Base-by-base conservation (phyloP, 495 filamentous ascomycete genomes). In the Bacidia gigantensis region DNA sequence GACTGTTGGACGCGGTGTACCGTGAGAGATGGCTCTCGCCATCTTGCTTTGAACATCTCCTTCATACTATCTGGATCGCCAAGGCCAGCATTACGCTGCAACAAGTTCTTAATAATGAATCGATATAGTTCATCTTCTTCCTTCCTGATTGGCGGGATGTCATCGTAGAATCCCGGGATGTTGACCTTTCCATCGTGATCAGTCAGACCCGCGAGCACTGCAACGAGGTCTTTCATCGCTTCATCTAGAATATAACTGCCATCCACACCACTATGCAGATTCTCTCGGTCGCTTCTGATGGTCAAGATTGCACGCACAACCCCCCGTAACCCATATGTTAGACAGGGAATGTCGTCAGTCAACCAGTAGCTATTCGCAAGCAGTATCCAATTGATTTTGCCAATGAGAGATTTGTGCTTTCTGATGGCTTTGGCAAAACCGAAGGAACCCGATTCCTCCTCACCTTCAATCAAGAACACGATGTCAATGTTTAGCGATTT, bases 351-450 rank as follows among this genome's bases (percentile, higher is more conserved):
- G 53, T 88, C 84, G 62, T 98, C 92, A 62, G 96, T 87, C 2
- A 98, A 74, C 92, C 92, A 98, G 69, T 98, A 97, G 66, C 89
- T 95, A 67, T 97, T 97, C 0, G 92, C 92, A 3, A 97, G 67
- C 1, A 98, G 67, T 38, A 98, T 89, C 74, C 87, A 97, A 67
- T 97, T 89, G 2, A 97, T 78, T 14, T 85, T 72, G 1, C 92
- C 92, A 56, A 98, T 92, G 17, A 84, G 71, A n/a, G 78, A 72
- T 63, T 92, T 92, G 62, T 92, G 77, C 40, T 75, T 70, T 38
- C 74, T 77, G 23, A 98, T 79, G 0, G 86, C 83, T 52, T 87
- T 74, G 50, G 83, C 78, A 64, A 98, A 97, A 0, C 90, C 88
- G 21, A 87, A 77, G 2, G 86, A 94, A 5, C 92, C 92, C 11